phyloP scores from a whole-genome alignment of 495 filamentous ascomycete genomes.

The Jackrogersella multiformis region DNA sequence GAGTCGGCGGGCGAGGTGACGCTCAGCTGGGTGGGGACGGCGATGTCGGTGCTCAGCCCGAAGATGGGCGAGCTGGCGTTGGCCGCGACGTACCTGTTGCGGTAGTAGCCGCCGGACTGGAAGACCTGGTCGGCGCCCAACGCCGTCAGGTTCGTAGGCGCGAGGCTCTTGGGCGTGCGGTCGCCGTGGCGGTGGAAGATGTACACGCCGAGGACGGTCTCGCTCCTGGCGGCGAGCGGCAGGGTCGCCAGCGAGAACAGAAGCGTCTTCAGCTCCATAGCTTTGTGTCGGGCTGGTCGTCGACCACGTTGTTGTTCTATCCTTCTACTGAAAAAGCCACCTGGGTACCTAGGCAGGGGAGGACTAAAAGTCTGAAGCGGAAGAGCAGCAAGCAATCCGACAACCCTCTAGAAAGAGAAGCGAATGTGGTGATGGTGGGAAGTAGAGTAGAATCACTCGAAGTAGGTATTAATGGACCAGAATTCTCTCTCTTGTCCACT shows the following conservation, averaged over 20 bases:
- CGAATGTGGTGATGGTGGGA: conserved; percentile 2
- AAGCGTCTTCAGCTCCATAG: conserved; percentile 39
- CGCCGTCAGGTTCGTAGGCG: conserved; percentile 66
- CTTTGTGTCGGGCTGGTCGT: conserved; percentile 2
- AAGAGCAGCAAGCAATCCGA: conserved; percentile 1
- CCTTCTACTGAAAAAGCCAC: neutral
- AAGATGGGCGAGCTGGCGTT: conserved; percentile 50
- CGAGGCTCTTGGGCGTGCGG: conserved; percentile 67
- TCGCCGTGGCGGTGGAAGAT: conserved; percentile 81
- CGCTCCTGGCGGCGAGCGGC: conserved; percentile 54
- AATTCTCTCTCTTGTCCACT: neutral
- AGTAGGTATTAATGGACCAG: no score
- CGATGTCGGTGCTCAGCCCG: conserved; percentile 62
- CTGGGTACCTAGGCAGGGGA: neutral
- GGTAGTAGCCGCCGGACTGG: conserved; percentile 68
- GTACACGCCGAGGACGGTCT: conserved; percentile 73
- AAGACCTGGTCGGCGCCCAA: conserved; percentile 75
- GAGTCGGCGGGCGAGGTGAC: conserved; percentile 67
- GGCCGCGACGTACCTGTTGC: conserved; percentile 64
- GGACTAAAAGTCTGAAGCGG: no score
- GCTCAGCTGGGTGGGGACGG: conserved; percentile 68
- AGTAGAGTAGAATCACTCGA: no score
- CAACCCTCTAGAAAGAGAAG: conserved; percentile 1
- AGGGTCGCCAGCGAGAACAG: conserved; percentile 48
- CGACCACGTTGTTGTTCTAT: neutral